Evolutionary conservation across 1,139 yeast genomes (phyloP).

Genomic region (Pichia sp.): DNA sequence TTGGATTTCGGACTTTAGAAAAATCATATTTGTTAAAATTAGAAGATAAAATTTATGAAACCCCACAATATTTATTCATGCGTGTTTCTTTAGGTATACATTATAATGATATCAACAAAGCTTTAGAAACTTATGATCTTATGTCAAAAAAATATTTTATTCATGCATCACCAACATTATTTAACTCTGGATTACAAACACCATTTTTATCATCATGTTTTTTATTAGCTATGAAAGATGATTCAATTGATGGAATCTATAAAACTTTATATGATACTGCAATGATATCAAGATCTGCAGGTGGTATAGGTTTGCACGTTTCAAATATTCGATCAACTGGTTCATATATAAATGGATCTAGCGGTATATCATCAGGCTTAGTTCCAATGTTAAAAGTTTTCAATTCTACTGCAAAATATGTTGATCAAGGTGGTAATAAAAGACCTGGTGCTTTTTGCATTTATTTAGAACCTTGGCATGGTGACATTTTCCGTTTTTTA

Average conservation of each 20-base stretch:
- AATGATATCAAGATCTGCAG: constrained; percentile 51
- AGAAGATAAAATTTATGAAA: constrained; percentile 37
- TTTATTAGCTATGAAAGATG: constrained; percentile 51
- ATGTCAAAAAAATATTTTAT: constrained; percentile 48
- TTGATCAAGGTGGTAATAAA: constrained; percentile 59
- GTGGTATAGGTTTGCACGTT: constrained; percentile 54
- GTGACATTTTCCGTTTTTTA: constrained; percentile 46
- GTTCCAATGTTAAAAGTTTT: constrained; percentile 56
- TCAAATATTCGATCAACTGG: constrained; percentile 49
- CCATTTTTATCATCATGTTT: constrained; percentile 50
- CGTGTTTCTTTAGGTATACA: constrained; percentile 52
- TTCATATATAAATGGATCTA: constrained; percentile 45
- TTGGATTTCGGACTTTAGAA: constrained; percentile 49
- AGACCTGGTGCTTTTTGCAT: constrained; percentile 61
- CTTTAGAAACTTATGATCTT: constrained; percentile 42
- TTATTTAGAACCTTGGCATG: constrained; percentile 58
- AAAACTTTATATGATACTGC: constrained; percentile 50
- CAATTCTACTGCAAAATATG: constrained; percentile 55
- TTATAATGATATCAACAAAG: constrained; percentile 35
- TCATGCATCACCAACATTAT: constrained; percentile 52
- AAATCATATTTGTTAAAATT: constrained; percentile 40
- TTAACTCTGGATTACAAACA: constrained; percentile 46
- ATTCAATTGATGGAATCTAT: constrained; percentile 53
- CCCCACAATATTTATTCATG: constrained; percentile 47
- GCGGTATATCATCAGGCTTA: constrained; percentile 51